phyloP scores from a whole-genome alignment of 257 asterid genomes.

The Paulownia fortunei region DNA sequence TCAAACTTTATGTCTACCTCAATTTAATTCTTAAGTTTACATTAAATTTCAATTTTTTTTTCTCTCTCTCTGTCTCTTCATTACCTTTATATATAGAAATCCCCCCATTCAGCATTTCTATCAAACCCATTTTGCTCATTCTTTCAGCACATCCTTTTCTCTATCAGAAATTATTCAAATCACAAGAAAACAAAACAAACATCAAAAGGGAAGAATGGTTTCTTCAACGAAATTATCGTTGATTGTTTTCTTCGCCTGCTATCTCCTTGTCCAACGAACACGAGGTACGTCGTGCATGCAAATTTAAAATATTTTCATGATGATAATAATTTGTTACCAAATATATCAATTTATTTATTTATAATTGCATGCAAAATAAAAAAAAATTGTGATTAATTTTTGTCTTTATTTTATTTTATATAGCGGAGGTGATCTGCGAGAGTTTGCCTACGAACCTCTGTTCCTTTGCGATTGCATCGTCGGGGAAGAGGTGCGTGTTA shows the following conservation, averaged over 20 bases:
- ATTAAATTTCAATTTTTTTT: background rate
- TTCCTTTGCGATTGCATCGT: slow-evolving; percentile 72
- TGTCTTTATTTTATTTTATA: background rate
- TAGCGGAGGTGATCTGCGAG: slow-evolving; percentile 84
- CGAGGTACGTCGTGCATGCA: slow-evolving; percentile 43
- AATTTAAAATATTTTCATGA: background rate
- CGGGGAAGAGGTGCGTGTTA: slow-evolving; percentile 86
- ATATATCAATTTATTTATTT: background rate
- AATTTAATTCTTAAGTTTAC: background rate
- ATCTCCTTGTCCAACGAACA: slow-evolving; percentile 47
- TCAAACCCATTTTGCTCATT: background rate
- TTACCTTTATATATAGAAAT: slow-evolving; percentile 39
- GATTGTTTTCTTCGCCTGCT: slow-evolving; percentile 57
- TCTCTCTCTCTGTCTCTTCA: background rate
- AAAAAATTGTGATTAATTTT: background rate
- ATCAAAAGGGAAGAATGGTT: slow-evolving; percentile 43
- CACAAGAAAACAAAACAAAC: slow-evolving; percentile 9
- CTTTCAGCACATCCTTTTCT: too few relatives aligned
- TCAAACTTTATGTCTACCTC: background rate
- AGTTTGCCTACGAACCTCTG: slow-evolving; percentile 59
- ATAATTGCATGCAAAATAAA: background rate
- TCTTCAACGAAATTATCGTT: slow-evolving; percentile 37
- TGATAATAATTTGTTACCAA: background rate
- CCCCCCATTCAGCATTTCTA: background rate
- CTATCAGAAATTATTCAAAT: background rate